Percentiles rank a stretch among this genome's conserved stretches.
Conservation (phyloP, 371 early-diverging fungal species). For the Cladochytrium tenue region DNA sequence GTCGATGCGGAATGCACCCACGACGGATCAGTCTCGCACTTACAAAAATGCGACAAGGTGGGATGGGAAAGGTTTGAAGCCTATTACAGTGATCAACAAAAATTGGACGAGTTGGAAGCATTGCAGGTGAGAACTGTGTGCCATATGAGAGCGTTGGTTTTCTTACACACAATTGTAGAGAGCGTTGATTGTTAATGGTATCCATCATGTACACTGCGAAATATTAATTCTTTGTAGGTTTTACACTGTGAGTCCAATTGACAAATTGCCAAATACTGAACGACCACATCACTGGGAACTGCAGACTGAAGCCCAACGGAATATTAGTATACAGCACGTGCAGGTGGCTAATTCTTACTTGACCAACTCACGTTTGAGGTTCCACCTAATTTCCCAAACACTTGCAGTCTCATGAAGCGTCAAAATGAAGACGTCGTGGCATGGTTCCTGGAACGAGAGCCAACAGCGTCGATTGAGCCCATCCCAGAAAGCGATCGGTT, state of each 20-base stretch:
- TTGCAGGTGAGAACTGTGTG: slow-evolving; percentile 22
- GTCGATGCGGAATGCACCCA: slow-evolving; percentile 98
- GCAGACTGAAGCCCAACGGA: slow-evolving; percentile 64
- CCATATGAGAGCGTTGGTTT: not conserved
- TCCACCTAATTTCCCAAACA: not conserved
- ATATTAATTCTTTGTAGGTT: slow-evolving; percentile 8
- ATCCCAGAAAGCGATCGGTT: slow-evolving; percentile 38
- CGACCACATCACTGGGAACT: not conserved
- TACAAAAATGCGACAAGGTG: slow-evolving; percentile 54
- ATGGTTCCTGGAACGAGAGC: slow-evolving; percentile 64
- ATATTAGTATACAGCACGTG: slow-evolving; percentile 87
- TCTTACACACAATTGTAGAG: not conserved
- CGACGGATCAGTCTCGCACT: slow-evolving; percentile 89
- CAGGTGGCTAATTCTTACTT: slow-evolving; percentile 35
- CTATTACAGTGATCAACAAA: slow-evolving; percentile 66
- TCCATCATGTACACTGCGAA: slow-evolving; percentile 9
- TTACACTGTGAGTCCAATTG: slow-evolving; percentile 10
- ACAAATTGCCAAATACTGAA: not conserved
- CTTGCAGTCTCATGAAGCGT: slow-evolving; percentile 54
- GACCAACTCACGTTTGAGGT: not conserved
- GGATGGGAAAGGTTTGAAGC: slow-evolving; percentile 75
- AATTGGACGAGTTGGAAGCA: slow-evolving; percentile 42
- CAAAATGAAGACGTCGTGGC: slow-evolving; percentile 84
- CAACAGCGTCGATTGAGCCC: slow-evolving; percentile 54
- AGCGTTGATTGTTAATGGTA: not conserved